phyloP scores from a whole-genome alignment of 169 alveolate species.

The Cytauxzoon felis region DNA sequence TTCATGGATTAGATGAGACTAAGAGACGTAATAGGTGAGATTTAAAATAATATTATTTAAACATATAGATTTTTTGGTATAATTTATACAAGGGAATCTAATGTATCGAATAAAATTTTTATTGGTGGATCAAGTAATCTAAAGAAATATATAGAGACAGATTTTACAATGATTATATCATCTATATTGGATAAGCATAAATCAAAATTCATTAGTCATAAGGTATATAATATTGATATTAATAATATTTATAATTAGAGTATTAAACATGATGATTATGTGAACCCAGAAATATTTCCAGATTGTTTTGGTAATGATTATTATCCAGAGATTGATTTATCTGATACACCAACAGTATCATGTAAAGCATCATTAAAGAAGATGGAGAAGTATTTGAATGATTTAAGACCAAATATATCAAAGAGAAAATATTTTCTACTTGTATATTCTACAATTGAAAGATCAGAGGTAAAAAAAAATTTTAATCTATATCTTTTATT shows the following conservation, averaged over 20 bases:
- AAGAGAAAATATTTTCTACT: slow-evolving; percentile 59
- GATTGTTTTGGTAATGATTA: slow-evolving; percentile 49
- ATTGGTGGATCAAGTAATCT: slow-evolving; percentile 47
- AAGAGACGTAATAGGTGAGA: slow-evolving; percentile 17
- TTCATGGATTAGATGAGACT: slow-evolving; percentile 55
- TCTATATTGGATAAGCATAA: slow-evolving; percentile 60
- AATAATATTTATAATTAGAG: slow-evolving; percentile 46
- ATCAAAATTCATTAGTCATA: slow-evolving; percentile 37
- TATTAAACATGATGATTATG: slow-evolving; percentile 50
- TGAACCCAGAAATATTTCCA: slow-evolving; percentile 61
- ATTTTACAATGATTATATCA: slow-evolving; percentile 39
- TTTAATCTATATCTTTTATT: slow-evolving; percentile 17
- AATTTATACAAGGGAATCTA: slow-evolving; percentile 24
- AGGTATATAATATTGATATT: slow-evolving; percentile 34
- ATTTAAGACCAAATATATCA: slow-evolving; percentile 56
- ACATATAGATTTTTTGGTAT: slow-evolving; percentile 20
- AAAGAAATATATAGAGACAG: slow-evolving; percentile 55
- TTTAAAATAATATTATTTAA: not conserved
- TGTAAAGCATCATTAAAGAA: slow-evolving; percentile 57
- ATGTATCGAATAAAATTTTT: slow-evolving; percentile 26
- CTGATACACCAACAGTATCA: slow-evolving; percentile 43
- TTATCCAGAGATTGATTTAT: slow-evolving; percentile 36
- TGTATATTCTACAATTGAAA: slow-evolving; percentile 62
- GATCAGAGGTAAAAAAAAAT: slow-evolving; percentile 48
- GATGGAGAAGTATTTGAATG: slow-evolving; percentile 45